A percentile compares a stretch with the other conserved stretches of the same genome.
Conservation (phyloP, 169 alveolate species). For the Plasmodium sp. region DNA sequence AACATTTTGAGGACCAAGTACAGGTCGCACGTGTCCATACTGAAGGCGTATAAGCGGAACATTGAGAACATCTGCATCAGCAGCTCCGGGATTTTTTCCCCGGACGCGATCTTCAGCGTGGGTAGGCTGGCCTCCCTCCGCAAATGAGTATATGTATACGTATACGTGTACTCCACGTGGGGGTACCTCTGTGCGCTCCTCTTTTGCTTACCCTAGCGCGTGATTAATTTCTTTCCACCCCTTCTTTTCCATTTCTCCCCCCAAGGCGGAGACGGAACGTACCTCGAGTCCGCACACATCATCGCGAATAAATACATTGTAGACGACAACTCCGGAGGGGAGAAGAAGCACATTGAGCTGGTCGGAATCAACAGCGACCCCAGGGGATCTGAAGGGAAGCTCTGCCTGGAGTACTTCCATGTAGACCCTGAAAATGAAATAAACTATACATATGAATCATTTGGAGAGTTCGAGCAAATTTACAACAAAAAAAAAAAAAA, state of each 20-base stretch:
- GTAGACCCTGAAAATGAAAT: background rate
- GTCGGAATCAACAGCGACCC: conserved; percentile 70
- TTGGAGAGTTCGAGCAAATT: conserved; percentile 25
- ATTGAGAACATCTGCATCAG: conserved; percentile 35
- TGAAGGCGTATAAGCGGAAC: conserved; percentile 55
- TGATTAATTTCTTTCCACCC: background rate
- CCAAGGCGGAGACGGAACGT: conserved; percentile 69
- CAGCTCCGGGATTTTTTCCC: conserved; percentile 60
- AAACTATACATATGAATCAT: conserved; percentile 23
- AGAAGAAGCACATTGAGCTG: conserved; percentile 21
- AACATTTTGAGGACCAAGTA: conserved; percentile 35
- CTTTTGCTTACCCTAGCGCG: background rate
- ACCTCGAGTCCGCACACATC: conserved; percentile 58
- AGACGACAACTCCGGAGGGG: conserved; percentile 6
- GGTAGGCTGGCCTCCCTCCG: background rate
- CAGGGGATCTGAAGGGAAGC: conserved; percentile 58
- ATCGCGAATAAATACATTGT: conserved; percentile 45
- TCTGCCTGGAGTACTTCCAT: conserved; percentile 24
- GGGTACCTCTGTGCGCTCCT: background rate
- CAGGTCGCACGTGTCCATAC: conserved; percentile 24
- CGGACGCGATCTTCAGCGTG: conserved; percentile 69
- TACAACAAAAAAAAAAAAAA: conserved; percentile 18
- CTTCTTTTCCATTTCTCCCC: background rate
- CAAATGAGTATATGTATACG: too few relatives aligned
- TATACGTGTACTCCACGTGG: background rate